Percentiles rank a stretch among this genome's conserved stretches.
Conservation (phyloP, 768 basidiomycete species). For the Pleurotus pulmonarius region DNA sequence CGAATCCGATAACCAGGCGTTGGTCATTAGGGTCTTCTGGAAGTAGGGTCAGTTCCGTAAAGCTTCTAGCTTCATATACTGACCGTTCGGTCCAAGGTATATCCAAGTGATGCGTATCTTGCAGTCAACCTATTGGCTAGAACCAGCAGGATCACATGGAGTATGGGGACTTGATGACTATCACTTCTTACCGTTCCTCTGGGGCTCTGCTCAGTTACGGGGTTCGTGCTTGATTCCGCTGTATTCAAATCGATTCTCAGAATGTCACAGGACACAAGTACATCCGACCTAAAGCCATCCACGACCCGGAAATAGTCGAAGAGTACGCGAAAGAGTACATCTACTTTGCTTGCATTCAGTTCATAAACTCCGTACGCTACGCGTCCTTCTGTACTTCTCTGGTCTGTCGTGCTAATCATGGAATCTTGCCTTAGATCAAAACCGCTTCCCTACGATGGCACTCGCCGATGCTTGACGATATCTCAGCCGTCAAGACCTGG, state of each 20-base stretch:
- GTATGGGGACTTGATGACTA: constrained; percentile 98
- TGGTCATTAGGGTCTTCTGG: constrained; percentile 90
- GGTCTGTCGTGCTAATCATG: not conserved
- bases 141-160: constrained; percentile 98
- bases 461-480: constrained; percentile 98
- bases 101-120: constrained; percentile 79
- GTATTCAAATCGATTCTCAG: not conserved
- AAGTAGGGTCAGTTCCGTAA: constrained; percentile 36
- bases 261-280: constrained; percentile 70
- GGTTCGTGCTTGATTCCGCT: constrained; percentile 28
- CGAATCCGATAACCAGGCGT: constrained; percentile 62
- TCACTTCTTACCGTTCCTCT: constrained; percentile 91
- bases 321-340: constrained; percentile 93
- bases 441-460: constrained; percentile 96
- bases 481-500: constrained; percentile 93
- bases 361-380: constrained; percentile 83
- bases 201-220: constrained; percentile 76
- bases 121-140: constrained; percentile 95
- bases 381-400: not conserved
- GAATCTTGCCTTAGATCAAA: constrained; percentile 61
- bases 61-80: not conserved
- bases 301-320: constrained; percentile 86
- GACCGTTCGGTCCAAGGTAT: constrained; percentile 60
- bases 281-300: constrained; percentile 88
- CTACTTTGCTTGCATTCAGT: constrained; percentile 93